These are phyloP conservation scores for Fusarium sp. DNA, from an alignment of 2,329 filamentous ascomycete species.

Conservation along the genomic window DNA sequence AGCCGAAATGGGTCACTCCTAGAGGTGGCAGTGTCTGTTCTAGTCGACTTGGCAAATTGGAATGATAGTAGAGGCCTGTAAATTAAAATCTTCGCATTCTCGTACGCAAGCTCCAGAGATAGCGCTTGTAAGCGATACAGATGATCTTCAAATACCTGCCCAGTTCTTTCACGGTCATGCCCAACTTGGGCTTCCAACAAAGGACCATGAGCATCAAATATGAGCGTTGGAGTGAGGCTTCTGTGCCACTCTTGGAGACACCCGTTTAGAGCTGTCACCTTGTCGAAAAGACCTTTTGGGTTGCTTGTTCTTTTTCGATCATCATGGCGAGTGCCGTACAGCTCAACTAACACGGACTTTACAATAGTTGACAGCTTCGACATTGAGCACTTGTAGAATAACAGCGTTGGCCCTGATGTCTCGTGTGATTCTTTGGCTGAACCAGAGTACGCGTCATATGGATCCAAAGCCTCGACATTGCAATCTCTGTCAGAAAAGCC, in stretches of 20 bases:
- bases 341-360: conserved; percentile 9
- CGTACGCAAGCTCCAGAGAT: conserved; percentile 43
- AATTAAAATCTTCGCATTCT: conserved; percentile 46
- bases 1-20: background rate
- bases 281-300: background rate
- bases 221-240: background rate
- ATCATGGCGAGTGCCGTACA: conserved; percentile 13
- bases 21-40: too few species aligned
- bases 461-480: rapidly evolving
- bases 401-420: conserved; percentile 1
- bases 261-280: background rate
- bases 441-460: conserved; percentile 10
- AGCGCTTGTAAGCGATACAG: conserved; percentile 45
- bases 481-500: conserved; percentile 34
- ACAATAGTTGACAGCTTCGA: conserved; percentile 29
- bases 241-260: conserved; percentile 1
- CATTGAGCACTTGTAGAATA: conserved; percentile 37
- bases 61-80: conserved; percentile 34
- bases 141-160: conserved; percentile 6
- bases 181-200: too few species aligned
- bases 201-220: too few species aligned
- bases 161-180: background rate
- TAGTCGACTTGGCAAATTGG: too few species aligned
- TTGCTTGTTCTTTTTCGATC: background rate
- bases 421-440: background rate